phyloP scores from a whole-genome alignment of 2,329 filamentous ascomycete species.

The Cryoendolithus antarcticus region DNA sequence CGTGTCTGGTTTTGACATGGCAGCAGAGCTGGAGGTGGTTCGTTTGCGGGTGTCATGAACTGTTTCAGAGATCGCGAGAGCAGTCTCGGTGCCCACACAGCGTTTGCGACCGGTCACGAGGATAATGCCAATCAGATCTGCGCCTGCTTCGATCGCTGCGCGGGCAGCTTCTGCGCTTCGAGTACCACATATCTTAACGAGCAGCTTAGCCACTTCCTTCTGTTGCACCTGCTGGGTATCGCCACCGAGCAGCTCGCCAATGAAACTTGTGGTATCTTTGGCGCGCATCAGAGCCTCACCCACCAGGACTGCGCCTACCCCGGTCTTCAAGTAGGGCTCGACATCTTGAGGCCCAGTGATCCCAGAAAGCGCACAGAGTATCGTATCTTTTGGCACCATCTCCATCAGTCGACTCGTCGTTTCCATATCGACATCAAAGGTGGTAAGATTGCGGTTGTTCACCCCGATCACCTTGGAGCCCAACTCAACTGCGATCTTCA shows the following conservation, averaged over 20 bases:
- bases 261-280: slow-evolving; percentile 68
- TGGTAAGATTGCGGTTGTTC: slow-evolving; percentile 93
- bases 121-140: slow-evolving; percentile 88
- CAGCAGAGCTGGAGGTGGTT: slow-evolving; percentile 8
- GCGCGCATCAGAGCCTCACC: slow-evolving; percentile 95
- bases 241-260: slow-evolving; percentile 64
- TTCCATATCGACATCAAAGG: slow-evolving; percentile 88
- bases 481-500: slow-evolving; percentile 72
- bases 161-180: slow-evolving; percentile 71
- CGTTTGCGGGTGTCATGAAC: slow-evolving; percentile 48
- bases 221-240: slow-evolving; percentile 17
- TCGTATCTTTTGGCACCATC: slow-evolving; percentile 71
- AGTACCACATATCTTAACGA: slow-evolving; percentile 94
- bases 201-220: slow-evolving; percentile 30
- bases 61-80: slow-evolving; percentile 64
- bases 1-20: not conserved
- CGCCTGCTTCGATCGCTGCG: slow-evolving; percentile 71
- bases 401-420: slow-evolving; percentile 63
- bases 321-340: slow-evolving; percentile 71
- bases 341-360: slow-evolving; percentile 87
- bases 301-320: slow-evolving; percentile 84
- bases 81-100: slow-evolving; percentile 65
- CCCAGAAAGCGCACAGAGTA: slow-evolving; percentile 87
- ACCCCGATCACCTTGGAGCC: slow-evolving; percentile 89
- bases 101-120: slow-evolving; percentile 71